A percentile compares a stretch with the other conserved stretches of the same genome.
Conservation (phyloP, 192 early-diverging fungal genomes). For the Piromyces finnis region DNA sequence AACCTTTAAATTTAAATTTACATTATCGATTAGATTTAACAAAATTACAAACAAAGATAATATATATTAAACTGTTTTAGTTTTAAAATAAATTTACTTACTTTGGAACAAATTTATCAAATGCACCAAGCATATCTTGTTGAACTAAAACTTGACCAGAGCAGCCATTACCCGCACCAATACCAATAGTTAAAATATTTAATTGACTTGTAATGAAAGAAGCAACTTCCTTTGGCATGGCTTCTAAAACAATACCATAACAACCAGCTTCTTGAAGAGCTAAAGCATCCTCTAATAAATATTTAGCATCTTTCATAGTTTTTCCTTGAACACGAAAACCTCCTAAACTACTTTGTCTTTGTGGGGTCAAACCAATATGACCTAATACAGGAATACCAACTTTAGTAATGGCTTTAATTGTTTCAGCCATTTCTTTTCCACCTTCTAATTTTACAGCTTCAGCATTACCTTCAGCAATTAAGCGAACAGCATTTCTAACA, state of each 20-base stretch:
- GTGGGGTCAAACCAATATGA: slow-evolving; percentile 91
- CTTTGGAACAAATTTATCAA: slow-evolving; percentile 79
- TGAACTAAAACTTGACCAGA: slow-evolving; percentile 92
- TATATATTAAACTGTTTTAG: too few species aligned
- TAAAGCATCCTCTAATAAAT: slow-evolving; percentile 67
- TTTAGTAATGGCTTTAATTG: slow-evolving; percentile 52
- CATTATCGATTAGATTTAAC: too few species aligned
- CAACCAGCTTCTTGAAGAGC: slow-evolving; percentile 82
- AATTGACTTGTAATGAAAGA: slow-evolving; percentile 61
- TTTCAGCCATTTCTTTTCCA: slow-evolving; percentile 64
- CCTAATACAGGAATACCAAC: slow-evolving; percentile 89
- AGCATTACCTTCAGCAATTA: slow-evolving; percentile 74
- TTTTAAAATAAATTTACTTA: slow-evolving; percentile 8
- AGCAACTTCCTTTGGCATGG: slow-evolving; percentile 78
- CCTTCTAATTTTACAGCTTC: slow-evolving; percentile 96
- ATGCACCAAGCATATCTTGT: slow-evolving; percentile 80
- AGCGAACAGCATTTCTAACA: slow-evolving; percentile 56
- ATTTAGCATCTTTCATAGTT: slow-evolving; percentile 52
- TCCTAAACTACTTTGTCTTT: slow-evolving; percentile 33
- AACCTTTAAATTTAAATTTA: not conserved
- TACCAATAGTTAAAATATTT: slow-evolving; percentile 85
- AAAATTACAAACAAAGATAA: too few species aligned
- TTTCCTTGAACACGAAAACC: slow-evolving; percentile 88
- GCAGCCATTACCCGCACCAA: slow-evolving; percentile 72
- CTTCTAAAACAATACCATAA: slow-evolving; percentile 80